phyloP scores from a whole-genome alignment of 2,329 filamentous ascomycete species.

The Exophiala phaeomuriformis region DNA sequence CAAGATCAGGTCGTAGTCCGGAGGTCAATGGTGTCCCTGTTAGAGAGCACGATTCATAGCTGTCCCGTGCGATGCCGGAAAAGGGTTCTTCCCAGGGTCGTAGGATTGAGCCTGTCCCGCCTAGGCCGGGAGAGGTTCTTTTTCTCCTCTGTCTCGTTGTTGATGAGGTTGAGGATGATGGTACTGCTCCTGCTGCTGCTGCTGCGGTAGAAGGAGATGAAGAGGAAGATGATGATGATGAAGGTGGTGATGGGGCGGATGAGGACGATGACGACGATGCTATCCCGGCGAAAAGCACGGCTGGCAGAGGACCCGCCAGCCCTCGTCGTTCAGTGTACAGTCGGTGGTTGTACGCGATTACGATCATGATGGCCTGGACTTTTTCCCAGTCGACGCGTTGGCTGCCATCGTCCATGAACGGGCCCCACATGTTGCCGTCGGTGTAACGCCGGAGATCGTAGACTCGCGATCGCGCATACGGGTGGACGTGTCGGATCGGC shows the following conservation, averaged over 20 bases:
- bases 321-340: constrained; percentile 32
- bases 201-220: neutral
- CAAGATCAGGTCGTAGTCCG: constrained; percentile 31
- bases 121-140: too few relatives aligned
- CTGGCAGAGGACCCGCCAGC: neutral
- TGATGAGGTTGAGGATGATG: neutral
- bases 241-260: neutral
- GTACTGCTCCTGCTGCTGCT: neutral
- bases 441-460: constrained; percentile 69
- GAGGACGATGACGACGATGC: constrained; percentile 1
- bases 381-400: constrained; percentile 70
- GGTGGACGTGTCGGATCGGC: constrained; percentile 38
- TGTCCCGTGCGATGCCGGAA: constrained; percentile 25
- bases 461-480: constrained; percentile 60
- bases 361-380: constrained; percentile 65
- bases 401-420: constrained; percentile 58
- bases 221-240: neutral
- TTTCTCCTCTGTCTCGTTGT: neutral
- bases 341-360: constrained; percentile 57
- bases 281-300: neutral
- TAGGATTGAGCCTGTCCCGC: constrained; percentile 6
- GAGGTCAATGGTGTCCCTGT: constrained; percentile 29
- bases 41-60: constrained; percentile 19
- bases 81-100: constrained; percentile 25
- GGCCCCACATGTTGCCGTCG: constrained; percentile 57